Percentiles rank a stretch among this genome's conserved stretches.
Conservation (phyloP, 495 filamentous ascomycete species). For the Tuber magnatum region DNA sequence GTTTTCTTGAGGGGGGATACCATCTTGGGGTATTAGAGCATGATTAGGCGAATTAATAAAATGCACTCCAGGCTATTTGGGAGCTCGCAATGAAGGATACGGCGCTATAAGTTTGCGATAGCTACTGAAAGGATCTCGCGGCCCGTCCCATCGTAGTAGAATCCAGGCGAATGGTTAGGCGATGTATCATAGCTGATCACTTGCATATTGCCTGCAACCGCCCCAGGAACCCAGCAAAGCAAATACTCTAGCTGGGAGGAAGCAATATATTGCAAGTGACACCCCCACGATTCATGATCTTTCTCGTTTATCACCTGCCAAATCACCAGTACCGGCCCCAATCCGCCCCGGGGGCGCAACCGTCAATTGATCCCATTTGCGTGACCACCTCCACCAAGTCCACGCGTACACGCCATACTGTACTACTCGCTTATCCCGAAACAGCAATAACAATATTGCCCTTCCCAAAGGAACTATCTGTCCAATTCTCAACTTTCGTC, state of each 20-base stretch:
- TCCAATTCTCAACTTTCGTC: background rate
- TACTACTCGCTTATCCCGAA: background rate
- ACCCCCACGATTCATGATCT: background rate
- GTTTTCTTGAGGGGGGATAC: conserved; percentile 40
- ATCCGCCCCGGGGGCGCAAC: background rate
- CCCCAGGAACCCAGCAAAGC: background rate
- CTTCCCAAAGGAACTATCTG: background rate
- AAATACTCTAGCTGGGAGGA: background rate
- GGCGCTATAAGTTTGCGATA: background rate
- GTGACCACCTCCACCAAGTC: background rate
- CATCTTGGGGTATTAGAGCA: background rate
- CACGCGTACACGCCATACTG: background rate
- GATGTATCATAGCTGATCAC: background rate
- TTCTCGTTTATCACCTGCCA: background rate
- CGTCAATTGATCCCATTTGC: background rate
- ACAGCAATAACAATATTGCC: background rate
- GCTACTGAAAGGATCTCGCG: background rate
- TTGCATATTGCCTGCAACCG: background rate
- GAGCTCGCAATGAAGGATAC: background rate
- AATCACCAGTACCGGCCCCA: background rate
- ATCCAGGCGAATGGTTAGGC: background rate
- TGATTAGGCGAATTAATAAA: background rate
- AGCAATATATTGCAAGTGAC: background rate
- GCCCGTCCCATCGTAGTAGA: background rate
- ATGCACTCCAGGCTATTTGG: background rate